Base-by-base conservation (phyloP, 2,329 filamentous ascomycete species). In the Trichoderma simmonsii region DNA sequence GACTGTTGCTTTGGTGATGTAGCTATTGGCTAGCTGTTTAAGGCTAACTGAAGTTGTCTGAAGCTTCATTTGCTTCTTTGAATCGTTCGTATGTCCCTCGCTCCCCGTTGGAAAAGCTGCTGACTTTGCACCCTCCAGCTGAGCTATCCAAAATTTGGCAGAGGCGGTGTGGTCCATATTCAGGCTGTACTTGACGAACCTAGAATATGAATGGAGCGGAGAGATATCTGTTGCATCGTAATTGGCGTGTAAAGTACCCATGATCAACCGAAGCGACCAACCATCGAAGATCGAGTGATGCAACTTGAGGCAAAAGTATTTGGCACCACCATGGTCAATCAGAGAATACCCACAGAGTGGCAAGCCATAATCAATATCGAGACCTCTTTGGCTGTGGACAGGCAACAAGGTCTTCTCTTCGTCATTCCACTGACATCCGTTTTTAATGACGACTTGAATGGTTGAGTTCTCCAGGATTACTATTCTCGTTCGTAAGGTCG, bases 1-100 rank as follows among this genome's bases (percentile, higher is more conserved):
- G 6, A 75, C 56, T 2, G 73, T 75, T 9, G 75, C 73, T 28
- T 72, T 62, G 6, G 73, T 73, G 15, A 74, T 39, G 15, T 56
- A 60, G n/a, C 24, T 30, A 21, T 14, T 65, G 5, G 51, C 24
- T 6, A 54, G 66, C 6, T 56, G 69, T 26, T 43, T 54, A 28
- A 71, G 39, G 5, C 36, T 60, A 4, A 71, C 59, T 21, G 57
- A 34, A 11, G n/a, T 21, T 34, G 57, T 34, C 18, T 60, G 57
- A 15, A 60, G 57, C 14, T 21, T 60, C 18, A 14, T 60, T 8
- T 34, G 30, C 30, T 3, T 0, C 48, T 34, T 60, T 14, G 6
- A 34, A 1, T 21, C 30, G 26, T n/a, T 43, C 21, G 51, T 60
- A 15, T 21, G 26, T 9, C n/a, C 18, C 9, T 67, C 69, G 5